A percentile compares a stretch with the other conserved stretches of the same genome.
Conservation (phyloP, 495 filamentous ascomycete genomes). For the Lasiosphaeriaceae sp. region DNA sequence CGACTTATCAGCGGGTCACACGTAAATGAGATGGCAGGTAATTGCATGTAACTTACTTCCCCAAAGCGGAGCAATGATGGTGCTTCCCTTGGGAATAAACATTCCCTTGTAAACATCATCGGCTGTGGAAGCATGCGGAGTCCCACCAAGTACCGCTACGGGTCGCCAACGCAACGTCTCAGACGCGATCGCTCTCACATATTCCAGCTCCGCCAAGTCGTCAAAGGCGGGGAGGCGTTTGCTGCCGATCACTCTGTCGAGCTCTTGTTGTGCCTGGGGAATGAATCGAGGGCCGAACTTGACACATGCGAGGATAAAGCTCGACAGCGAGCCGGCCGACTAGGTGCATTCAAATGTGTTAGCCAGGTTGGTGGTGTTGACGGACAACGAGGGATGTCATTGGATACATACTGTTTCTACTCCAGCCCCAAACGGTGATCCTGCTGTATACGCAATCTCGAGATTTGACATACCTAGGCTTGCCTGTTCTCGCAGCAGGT, state of each 20-base stretch:
- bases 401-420: slow-evolving; percentile 56
- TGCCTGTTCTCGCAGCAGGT: slow-evolving; percentile 44
- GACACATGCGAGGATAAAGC: slow-evolving; percentile 54
- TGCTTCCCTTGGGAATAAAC: slow-evolving; percentile 50
- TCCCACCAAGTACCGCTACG: slow-evolving; percentile 47
- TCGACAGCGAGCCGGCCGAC: slow-evolving; percentile 43
- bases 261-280: slow-evolving; percentile 49
- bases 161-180: slow-evolving; percentile 54
- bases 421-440: slow-evolving; percentile 59
- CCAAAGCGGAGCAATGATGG: slow-evolving; percentile 49
- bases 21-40: neutral
- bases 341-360: slow-evolving; percentile 4
- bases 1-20: neutral
- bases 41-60: slow-evolving; percentile 35
- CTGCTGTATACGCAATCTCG: slow-evolving; percentile 54
- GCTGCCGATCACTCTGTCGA: slow-evolving; percentile 50
- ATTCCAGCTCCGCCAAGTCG: slow-evolving; percentile 43
- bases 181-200: slow-evolving; percentile 44
- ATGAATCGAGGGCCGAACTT: slow-evolving; percentile 46
- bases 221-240: slow-evolving; percentile 48
- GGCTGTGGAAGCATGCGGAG: slow-evolving; percentile 54
- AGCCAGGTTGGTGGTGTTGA: too few species aligned
- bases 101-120: slow-evolving; percentile 53
- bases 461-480: slow-evolving; percentile 47
- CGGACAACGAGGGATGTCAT: neutral